phyloP scores from a whole-genome alignment of 139 green algal genomes.

The Desmodesmus armatus region DNA sequence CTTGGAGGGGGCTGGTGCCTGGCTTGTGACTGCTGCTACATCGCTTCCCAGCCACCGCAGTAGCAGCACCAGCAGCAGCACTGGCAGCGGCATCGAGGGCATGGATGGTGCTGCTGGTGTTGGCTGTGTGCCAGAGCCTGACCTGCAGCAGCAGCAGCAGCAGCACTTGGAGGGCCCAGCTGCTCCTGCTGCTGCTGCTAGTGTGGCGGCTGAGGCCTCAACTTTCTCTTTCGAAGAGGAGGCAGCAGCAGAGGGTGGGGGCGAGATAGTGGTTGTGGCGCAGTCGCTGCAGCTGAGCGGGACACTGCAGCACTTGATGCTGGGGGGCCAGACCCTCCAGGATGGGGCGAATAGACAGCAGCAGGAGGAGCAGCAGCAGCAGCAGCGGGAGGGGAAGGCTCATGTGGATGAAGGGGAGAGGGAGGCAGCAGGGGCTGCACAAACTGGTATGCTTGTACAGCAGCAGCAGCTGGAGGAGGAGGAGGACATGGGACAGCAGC shows the following conservation, averaged over 20 bases:
- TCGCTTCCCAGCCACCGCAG: too few relatives aligned
- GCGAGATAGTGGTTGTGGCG: conserved; percentile 29
- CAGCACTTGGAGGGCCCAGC: not conserved
- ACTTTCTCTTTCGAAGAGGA: too few relatives aligned
- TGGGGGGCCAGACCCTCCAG: not conserved
- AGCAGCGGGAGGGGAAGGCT: not conserved
- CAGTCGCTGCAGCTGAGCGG: conserved; percentile 28
- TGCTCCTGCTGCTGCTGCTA: not conserved
- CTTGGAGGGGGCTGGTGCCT: too few relatives aligned
- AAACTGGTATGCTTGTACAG: not conserved
- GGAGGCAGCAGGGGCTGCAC: not conserved
- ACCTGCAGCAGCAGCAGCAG: conserved; percentile 34
- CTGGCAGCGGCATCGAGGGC: too few relatives aligned
- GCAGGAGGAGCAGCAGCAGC: conserved; percentile 22
- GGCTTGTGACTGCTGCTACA: too few relatives aligned
- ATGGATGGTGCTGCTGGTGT: too few relatives aligned
- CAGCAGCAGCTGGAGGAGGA: not conserved
- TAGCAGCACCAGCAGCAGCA: not conserved
- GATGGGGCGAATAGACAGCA: not conserved
- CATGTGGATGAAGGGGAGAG: not conserved
- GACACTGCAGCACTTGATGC: not conserved
- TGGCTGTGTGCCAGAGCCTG: not conserved
- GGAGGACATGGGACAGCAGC: not conserved
- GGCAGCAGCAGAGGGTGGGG: not conserved
- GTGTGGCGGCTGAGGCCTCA: not conserved